Base-by-base conservation (phyloP, 345 rosid species). In the Rhodomyrtus tomentosa region DNA sequence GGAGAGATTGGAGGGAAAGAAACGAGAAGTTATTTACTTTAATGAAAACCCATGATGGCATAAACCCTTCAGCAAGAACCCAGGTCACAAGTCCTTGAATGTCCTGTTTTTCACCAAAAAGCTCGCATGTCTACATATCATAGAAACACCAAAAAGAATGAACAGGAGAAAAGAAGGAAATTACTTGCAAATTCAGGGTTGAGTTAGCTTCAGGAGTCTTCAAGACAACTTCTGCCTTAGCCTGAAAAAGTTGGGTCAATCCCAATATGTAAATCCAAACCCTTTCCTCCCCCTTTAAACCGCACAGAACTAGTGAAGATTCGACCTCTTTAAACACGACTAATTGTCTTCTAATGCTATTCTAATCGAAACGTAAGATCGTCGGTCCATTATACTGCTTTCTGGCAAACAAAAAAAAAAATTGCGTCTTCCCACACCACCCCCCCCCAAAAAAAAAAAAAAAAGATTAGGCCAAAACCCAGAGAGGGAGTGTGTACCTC, bases 51-150 rank as follows among this genome's bases (percentile, higher is more conserved):
- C 99, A 96, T 7, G 97, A 88, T 36, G 99, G 99, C 98, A 95
- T 95, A 86, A 82, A 91, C 29, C 98, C 99, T 83, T 97, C 96
- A 32, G 92, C 95, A 87, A 97, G 95, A 84, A 97, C 99, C 98
- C 98, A 97, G n/a, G 98, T 93, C 53, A 97, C 95, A 89, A 97
- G 98, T 79, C 98, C 98, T 85, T 95, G 98, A 87, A 97, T 92
- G 81, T 97, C 99, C 99, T 95, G 87, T 80, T 53, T 80, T 53
- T 84, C 89, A 90, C 29, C 72, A 88, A 42, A 83, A 52, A 86
- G 50, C 36, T 79, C 49, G 55, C 36, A n/a, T 42, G 4, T n/a
- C 56, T 55, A 53, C 83, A 51, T 12, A 20, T 55, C 54, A 25
- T 24, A 42, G 74, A 15, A 55, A 22, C 50, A 68, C 14, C 68